Evolutionary conservation across 306 rosid genomes (phyloP), one percentile per base, ranked within the genome.

Genomic region (Citrullus mucosospermus): DNA sequence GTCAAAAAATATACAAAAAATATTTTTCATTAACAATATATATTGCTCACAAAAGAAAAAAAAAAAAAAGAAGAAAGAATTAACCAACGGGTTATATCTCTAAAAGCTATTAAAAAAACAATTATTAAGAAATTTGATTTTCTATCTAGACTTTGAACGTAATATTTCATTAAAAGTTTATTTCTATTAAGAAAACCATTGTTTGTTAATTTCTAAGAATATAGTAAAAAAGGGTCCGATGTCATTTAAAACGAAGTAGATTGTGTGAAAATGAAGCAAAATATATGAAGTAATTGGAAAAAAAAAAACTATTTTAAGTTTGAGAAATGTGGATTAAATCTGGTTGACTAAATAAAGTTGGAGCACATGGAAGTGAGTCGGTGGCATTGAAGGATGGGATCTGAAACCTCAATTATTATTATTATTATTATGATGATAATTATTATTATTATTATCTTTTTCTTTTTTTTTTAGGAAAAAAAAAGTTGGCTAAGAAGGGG

Each of bases 341-440:
- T 20, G 54, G 18, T 43, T 68, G 75, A 68, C 75, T 11, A 68
- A 43, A 11, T 8, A 38, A 51, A 68, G 75, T 43, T 5, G 13
- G 5, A 41, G 36, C 75, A 68, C 75, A 68, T 68, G 75, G 75
- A 1, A 6, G 34, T 20, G 2, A 68, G 55, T 68, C 54, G 54
- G 75, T 68, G 55, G 75, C 18, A 68, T 43, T 68, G 10, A 68
- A 43, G 75, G 55, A 68, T 68, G 75, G n/a, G 51, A 66, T 66
- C 73, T 66, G 16, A 38, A 63, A 18, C 11, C 8, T 67, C 5
- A 16, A 38, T 6, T 41, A 41, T 41, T 41, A 7, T 6, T 41
- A 41, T 6, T 41, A 41, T 62, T 32, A 62, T 28, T 2, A 25
- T 61, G 1, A 25, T 60, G 12, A 38, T 18, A 2, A 7, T 6